phyloP scores from a whole-genome alignment of 768 basidiomycete species.

The Austroboletus festivus region DNA sequence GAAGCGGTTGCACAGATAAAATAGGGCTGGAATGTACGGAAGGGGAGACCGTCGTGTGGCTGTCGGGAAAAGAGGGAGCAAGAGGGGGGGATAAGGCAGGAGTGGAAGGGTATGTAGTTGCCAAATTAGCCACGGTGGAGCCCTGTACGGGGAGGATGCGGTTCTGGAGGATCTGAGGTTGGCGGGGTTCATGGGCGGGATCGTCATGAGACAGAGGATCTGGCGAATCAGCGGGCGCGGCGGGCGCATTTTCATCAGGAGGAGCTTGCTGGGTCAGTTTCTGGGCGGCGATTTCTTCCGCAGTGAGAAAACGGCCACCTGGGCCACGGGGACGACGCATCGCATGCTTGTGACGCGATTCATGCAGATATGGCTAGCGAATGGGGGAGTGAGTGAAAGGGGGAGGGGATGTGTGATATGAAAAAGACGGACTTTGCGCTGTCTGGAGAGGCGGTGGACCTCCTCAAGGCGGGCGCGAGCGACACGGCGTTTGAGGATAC shows the following conservation, averaged over 20 bases:
- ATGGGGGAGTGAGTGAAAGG: constrained; percentile 9
- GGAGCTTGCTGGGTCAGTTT: constrained; percentile 41
- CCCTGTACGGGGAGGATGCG: constrained; percentile 19
- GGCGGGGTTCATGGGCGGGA: constrained; percentile 8
- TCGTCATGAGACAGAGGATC: constrained; percentile 13
- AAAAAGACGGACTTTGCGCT: constrained; percentile 70
- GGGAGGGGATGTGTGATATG: background rate
- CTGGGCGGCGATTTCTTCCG: constrained; percentile 89
- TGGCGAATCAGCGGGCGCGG: constrained; percentile 18
- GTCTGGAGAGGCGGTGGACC: constrained; percentile 85
- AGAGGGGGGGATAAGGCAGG: constrained; percentile 20
- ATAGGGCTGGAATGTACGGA: constrained; percentile 21
- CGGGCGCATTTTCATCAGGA: constrained; percentile 18
- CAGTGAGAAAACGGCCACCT: constrained; percentile 95
- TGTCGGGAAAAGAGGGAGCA: constrained; percentile 19
- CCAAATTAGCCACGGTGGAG: constrained; percentile 1
- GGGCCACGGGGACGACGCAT: constrained; percentile 96
- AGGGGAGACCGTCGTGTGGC: constrained; percentile 11
- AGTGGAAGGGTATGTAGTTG: constrained; percentile 13
- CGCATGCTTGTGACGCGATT: constrained; percentile 96
- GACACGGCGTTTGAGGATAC: constrained; percentile 92
- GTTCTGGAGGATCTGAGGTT: constrained; percentile 16
- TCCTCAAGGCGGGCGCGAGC: constrained; percentile 92
- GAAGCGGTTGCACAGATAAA: constrained; percentile 12
- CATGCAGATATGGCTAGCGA: constrained; percentile 90